Evolutionary conservation across 1,284 basidiomycete species (phyloP), one percentile per base, ranked within the genome.

Genomic region (Leccinum griseonigrum): DNA sequence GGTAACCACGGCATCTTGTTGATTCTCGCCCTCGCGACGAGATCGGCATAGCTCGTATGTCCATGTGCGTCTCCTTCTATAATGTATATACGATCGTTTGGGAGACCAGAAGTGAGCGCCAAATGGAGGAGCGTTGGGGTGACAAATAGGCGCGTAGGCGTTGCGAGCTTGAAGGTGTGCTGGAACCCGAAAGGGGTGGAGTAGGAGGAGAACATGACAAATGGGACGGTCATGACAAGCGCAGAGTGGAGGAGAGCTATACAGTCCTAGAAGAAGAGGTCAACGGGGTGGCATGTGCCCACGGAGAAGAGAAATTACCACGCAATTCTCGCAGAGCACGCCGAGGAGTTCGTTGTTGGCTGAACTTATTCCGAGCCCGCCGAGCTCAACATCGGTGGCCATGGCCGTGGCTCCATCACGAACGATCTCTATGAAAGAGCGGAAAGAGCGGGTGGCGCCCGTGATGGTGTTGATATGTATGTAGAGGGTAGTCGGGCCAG

Each of bases 111-210:
- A 3, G 76, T 74, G 8, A 83, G 75, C 0, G 84, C 82, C 11
- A 79, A 70, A 1, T 80, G 74, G 0, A 90, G 73, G 22, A 85
- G 75, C 14, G 75, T 72, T 0, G 84, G 80, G 62, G 85, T 83
- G 16, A 87, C 85, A 64, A 92, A 91, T 3, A 92, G 69, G 13
- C 80, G 78, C 0, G 87, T 87, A 3, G 79, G 78, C 59, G 81
- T 80, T 0, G 85, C 80, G 8, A 85, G 78, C 32, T 78, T 77
- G 57, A 89, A 69, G 1, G 81, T 76, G 66, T 90, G 82, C 53
- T 81, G 79, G 32, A 91, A 79, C 73, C 92, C 90, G 60, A 84
- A 85, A 2, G 81, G 76, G 9, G 90, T 91, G 1, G 85, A 83
- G 64, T 85, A 85, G 1, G 85, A 79, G 1, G 88, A 87, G 26